Conservation (phyloP, 305 asterid genomes). For the Fraxinus platypoda region DNA sequence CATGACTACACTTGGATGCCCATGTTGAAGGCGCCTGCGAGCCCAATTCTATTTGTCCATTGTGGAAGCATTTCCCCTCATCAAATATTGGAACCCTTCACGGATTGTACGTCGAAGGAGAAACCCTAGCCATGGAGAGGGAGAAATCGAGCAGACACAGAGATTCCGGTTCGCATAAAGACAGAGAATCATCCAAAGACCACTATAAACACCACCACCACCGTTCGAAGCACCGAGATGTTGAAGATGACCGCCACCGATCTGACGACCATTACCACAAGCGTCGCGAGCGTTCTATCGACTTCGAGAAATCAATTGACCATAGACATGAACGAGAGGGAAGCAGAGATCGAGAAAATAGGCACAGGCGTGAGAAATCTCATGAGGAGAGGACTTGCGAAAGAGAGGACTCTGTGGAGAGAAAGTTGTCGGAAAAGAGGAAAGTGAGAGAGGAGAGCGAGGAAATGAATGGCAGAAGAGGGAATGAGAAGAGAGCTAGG, state of each 20-base stretch:
- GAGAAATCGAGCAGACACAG: slow-evolving; percentile 44
- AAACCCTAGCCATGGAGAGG: slow-evolving; percentile 35
- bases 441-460: slow-evolving; percentile 41
- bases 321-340: slow-evolving; percentile 54
- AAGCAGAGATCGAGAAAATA: slow-evolving; percentile 41
- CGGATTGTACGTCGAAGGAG: neutral
- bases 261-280: slow-evolving; percentile 41
- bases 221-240: slow-evolving; percentile 49
- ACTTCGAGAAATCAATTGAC: slow-evolving; percentile 39
- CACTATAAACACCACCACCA: slow-evolving; percentile 35
- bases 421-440: slow-evolving; percentile 37
- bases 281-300: slow-evolving; percentile 25
- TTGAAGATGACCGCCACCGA: slow-evolving; percentile 44
- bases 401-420: slow-evolving; percentile 46
- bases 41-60: no score
- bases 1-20: no score
- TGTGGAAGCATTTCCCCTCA: neutral
- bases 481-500: slow-evolving; percentile 63
- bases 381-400: slow-evolving; percentile 47
- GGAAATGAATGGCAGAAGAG: slow-evolving; percentile 51
- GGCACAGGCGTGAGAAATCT: slow-evolving; percentile 43
- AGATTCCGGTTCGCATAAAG: slow-evolving; percentile 41
- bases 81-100: neutral
- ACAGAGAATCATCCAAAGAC: slow-evolving; percentile 38
- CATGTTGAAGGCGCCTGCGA: no score